phyloP scores from a whole-genome alignment of 2,329 filamentous ascomycete genomes.

The Lasiodiplodia gonubiensis region DNA sequence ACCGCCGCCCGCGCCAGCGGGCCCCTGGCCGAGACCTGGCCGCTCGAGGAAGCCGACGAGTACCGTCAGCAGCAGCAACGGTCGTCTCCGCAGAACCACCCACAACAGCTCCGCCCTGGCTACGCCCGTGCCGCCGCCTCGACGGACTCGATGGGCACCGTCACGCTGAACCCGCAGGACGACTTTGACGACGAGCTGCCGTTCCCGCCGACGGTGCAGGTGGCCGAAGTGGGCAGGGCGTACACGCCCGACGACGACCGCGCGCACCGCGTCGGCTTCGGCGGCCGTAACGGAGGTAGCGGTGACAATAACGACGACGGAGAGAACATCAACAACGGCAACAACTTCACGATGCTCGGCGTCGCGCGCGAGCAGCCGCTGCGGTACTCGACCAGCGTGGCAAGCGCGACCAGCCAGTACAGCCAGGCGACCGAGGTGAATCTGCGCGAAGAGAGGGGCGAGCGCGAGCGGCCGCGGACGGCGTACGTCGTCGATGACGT shows the following conservation, averaged over 20 bases:
- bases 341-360: background rate
- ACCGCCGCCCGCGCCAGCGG: background rate
- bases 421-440: slow-evolving; percentile 10
- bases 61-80: background rate
- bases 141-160: slow-evolving; percentile 13
- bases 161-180: background rate
- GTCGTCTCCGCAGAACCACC: slow-evolving; percentile 3
- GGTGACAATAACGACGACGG: background rate
- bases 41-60: slow-evolving; percentile 11
- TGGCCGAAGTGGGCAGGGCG: background rate
- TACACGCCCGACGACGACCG: slow-evolving; percentile 21
- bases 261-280: slow-evolving; percentile 2
- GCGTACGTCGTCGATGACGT: slow-evolving; percentile 4
- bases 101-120: background rate
- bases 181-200: background rate
- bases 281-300: background rate
- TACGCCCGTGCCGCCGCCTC: background rate
- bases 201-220: background rate
- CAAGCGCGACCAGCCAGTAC: slow-evolving; percentile 8
- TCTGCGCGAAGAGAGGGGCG: background rate
- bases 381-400: background rate
- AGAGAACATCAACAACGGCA: background rate
- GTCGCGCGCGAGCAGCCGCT: background rate
- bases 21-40: background rate
- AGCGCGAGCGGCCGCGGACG: background rate